phyloP scores from a whole-genome alignment of 495 filamentous ascomycete species.

The Physcia stellaris region DNA sequence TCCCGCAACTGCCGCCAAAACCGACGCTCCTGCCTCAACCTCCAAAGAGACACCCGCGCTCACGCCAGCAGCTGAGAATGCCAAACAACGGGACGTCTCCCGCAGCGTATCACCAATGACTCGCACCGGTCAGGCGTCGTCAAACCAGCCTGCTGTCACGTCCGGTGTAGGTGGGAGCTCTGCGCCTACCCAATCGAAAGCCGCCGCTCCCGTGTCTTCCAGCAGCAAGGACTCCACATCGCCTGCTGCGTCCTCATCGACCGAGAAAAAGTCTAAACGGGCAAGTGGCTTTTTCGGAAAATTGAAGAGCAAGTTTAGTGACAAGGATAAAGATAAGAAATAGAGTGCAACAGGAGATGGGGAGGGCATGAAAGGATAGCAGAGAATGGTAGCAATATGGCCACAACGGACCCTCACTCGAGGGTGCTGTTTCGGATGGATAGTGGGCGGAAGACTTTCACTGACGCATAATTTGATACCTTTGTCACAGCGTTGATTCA shows the following conservation, averaged over 20 bases:
- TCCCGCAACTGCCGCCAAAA: neutral
- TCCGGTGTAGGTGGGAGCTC: constrained; percentile 19
- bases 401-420: too few relatives aligned
- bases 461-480: too few relatives aligned
- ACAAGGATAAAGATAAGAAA: constrained; percentile 14
- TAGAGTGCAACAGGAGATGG: too few relatives aligned
- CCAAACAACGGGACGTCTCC: constrained; percentile 18
- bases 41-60: constrained; percentile 2
- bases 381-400: too few relatives aligned
- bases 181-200: constrained; percentile 14
- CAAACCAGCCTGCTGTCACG: constrained; percentile 23
- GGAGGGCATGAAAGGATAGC: too few relatives aligned
- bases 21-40: neutral
- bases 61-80: constrained; percentile 1
- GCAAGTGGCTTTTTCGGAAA: constrained; percentile 34
- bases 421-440: too few relatives aligned
- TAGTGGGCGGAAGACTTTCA: too few relatives aligned
- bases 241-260: constrained; percentile 14
- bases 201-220: constrained; percentile 2
- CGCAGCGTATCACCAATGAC: constrained; percentile 33
- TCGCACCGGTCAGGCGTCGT: constrained; percentile 17
- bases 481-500: too few relatives aligned
- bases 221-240: constrained; percentile 10
- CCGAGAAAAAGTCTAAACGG: constrained; percentile 35
- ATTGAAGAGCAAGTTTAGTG: constrained; percentile 27